Conservation (phyloP, 1,284 basidiomycete genomes). For the Caloboletus firmus region DNA sequence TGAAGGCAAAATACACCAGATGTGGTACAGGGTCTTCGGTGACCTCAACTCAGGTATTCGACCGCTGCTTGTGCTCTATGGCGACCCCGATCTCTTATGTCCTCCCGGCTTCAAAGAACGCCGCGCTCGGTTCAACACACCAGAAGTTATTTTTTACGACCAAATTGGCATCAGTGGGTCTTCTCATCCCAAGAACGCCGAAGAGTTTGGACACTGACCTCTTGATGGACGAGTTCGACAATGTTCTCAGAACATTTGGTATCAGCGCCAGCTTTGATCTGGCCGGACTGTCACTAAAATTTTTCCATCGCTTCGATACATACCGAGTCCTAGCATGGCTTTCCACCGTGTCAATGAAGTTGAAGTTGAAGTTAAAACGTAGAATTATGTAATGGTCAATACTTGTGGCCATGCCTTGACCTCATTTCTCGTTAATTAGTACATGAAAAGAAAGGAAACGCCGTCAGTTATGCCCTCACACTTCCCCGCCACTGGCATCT, state of each 20-base stretch:
- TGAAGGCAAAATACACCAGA: constrained; percentile 18
- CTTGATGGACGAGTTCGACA: constrained; percentile 50
- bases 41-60: not conserved
- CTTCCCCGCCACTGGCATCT: not conserved
- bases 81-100: constrained; percentile 49
- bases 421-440: too few relatives aligned
- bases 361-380: too few relatives aligned
- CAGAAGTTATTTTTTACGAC: constrained; percentile 52
- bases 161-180: constrained; percentile 50
- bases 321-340: too few relatives aligned
- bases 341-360: too few relatives aligned
- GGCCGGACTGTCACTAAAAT: too few relatives aligned
- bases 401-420: too few relatives aligned
- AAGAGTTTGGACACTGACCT: constrained; percentile 51
- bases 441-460: not conserved
- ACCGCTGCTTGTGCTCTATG: constrained; percentile 30
- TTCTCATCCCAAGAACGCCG: constrained; percentile 40
- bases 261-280: constrained; percentile 42
- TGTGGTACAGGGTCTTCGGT: constrained; percentile 22
- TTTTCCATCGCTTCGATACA: too few relatives aligned
- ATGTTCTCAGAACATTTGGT: too few relatives aligned
- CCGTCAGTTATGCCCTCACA: constrained; percentile 21
- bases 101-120: constrained; percentile 39
- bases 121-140: constrained; percentile 30
- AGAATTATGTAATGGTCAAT: too few relatives aligned